Base-by-base conservation (phyloP, 2,329 filamentous ascomycete species). In the Ceratocystis alfenasii region DNA sequence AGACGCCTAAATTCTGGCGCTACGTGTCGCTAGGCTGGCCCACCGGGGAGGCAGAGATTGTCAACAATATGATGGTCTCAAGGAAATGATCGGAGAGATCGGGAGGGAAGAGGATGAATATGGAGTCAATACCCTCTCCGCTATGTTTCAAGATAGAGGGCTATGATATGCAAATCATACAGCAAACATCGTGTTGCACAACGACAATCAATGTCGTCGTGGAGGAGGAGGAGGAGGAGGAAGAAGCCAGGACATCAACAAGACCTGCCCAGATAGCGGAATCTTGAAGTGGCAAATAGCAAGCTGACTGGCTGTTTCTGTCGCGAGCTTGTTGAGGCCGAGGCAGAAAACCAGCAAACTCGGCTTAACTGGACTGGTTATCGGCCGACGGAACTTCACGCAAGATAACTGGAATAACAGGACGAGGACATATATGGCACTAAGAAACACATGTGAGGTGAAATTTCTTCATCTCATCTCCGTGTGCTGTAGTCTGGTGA, bases 391-490 rank as follows among this genome's bases (percentile, higher is more conserved):
- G 36, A 53, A 3, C 48, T 20, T 53, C 48, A 41, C 36, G 36
- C 36, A 41, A 41, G 10, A 41, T 4, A 41, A 15, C 36, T 41
- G 36, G 36, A 41, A 41, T 28, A 57, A 6, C 53, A 57, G 7
- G 53, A 57, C 53, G 17, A 57, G 10, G 7, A n/a, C 25, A 33
- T 17, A 17, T 20, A 30, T 57, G 53, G 25, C 53, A 30, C 28
- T 57, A 57, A 28, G 25, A 41, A 57, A 17, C 53, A 22, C 10
- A n/a, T 17, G 25, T 30, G 28, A 30, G 5, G 53, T 57, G 53
- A 57, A 57, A 57, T 57, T 33, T 57, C 53, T 57, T 57, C 53
- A 57, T 57, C 53, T 57, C 53, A 57, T 57, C 53, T 57, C 53
- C 53, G 53, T 28, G 28, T 41, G 36, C 36, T 5, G 36, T n/a